These are phyloP conservation scores for Phytophthora cajani DNA, from an alignment of 352 stramenopile species.

Conservation along the genomic window DNA sequence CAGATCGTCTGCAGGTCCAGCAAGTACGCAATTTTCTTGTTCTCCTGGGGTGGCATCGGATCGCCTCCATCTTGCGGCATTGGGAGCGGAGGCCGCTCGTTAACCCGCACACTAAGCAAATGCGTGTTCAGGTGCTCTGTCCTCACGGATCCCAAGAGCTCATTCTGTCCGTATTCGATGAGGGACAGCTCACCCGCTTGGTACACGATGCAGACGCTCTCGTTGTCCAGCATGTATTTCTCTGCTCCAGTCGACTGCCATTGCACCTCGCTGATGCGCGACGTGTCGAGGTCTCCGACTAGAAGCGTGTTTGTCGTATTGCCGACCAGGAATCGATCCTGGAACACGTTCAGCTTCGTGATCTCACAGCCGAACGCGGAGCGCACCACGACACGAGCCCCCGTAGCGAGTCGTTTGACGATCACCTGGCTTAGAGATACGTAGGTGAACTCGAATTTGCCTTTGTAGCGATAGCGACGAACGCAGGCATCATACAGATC, in stretches of 20 bases:
- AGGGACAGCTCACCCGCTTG: slow-evolving; percentile 92
- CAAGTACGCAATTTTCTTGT: slow-evolving; percentile 96
- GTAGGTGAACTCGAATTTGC: slow-evolving; percentile 96
- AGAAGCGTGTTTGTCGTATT: slow-evolving; percentile 94
- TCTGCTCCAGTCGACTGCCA: slow-evolving; percentile 89
- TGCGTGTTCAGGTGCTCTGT: slow-evolving; percentile 93
- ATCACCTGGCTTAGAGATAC: slow-evolving; percentile 94
- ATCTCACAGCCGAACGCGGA: slow-evolving; percentile 94
- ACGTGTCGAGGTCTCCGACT: slow-evolving; percentile 90
- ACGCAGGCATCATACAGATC: slow-evolving; percentile 95
- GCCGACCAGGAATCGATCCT: slow-evolving; percentile 91
- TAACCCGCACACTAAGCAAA: slow-evolving; percentile 93
- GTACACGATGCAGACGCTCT: slow-evolving; percentile 91
- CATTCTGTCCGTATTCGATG: slow-evolving; percentile 95
- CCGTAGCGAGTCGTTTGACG: slow-evolving; percentile 90
- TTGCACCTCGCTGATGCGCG: slow-evolving; percentile 92
- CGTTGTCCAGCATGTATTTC: slow-evolving; percentile 97
- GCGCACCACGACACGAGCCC: slow-evolving; percentile 87
- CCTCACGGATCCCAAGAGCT: slow-evolving; percentile 90
- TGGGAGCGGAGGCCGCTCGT: slow-evolving; percentile 72
- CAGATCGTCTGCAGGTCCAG: slow-evolving; percentile 94
- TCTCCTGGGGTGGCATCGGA: slow-evolving; percentile 56
- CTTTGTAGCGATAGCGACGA: slow-evolving; percentile 92
- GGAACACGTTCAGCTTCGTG: slow-evolving; percentile 95
- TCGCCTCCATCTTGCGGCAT: slow-evolving; percentile 32